Conservation (phyloP, 257 asterid genomes). For the Datura wrightii region DNA sequence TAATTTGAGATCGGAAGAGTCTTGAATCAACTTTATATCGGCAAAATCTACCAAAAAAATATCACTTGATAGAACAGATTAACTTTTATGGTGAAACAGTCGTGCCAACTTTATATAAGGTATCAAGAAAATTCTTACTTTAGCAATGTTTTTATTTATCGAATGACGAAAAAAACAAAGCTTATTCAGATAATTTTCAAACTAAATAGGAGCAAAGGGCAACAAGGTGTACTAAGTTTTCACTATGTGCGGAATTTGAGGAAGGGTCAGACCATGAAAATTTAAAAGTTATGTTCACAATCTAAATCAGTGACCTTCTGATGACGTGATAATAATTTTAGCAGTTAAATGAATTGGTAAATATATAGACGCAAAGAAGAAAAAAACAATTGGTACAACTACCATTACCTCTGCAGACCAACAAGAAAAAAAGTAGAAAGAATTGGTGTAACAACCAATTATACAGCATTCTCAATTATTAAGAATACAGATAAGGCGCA, state of each 20-base stretch:
- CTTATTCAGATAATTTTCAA: too few species aligned
- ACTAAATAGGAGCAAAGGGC: too few species aligned
- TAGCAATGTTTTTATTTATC: neutral
- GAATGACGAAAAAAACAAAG: neutral
- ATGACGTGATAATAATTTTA: too few species aligned
- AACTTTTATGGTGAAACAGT: neutral
- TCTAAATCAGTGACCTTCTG: too few species aligned
- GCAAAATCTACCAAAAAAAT: too few species aligned
- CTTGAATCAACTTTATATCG: neutral
- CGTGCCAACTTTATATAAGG: neutral
- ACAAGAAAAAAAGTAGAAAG: slow-evolving; percentile 15
- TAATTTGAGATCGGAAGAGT: neutral
- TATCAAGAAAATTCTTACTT: neutral
- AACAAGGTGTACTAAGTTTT: too few species aligned
- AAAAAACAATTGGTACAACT: slow-evolving; percentile 5
- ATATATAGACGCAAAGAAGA: too few species aligned
- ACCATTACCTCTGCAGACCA: slow-evolving; percentile 3
- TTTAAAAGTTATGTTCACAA: too few species aligned
- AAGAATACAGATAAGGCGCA: slow-evolving; percentile 10
- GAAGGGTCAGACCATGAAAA: too few species aligned
- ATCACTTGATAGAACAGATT: neutral
- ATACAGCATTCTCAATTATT: slow-evolving; percentile 11
- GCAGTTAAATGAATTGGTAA: too few species aligned
- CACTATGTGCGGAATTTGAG: too few species aligned
- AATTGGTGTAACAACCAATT: slow-evolving; percentile 28